Base-by-base conservation (phyloP, 495 filamentous ascomycete species). In the Aeminium ludgeri region DNA sequence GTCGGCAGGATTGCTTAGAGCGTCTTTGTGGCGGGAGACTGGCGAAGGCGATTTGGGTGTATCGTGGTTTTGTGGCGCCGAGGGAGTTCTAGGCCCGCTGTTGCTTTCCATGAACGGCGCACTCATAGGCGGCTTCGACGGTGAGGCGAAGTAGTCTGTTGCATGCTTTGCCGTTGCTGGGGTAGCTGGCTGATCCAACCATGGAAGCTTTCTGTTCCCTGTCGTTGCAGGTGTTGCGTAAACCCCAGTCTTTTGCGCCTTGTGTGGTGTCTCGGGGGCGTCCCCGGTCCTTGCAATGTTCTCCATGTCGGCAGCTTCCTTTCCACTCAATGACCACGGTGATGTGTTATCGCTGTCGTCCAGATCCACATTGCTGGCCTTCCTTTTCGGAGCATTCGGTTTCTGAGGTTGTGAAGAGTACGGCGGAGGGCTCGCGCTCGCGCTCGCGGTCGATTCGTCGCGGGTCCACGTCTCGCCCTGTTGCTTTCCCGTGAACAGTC, bases 161-260 rank as follows among this genome's bases (percentile, higher is more conserved):
- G 20, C 20, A 5, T 13, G 10, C 30, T 32, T 36, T 15, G 35
- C 16, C 10, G 44, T 30, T 25, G 35, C 39, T 6, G 40, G 39
- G 4, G 53, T 59, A 11, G 43, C 42, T 23, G 50, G 35, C 15
- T 49, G 25, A 34, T 52, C 52, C 36, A 52, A 33, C 43, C 38
- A 56, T 8, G 52, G 45, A 4, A 46, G 38, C 28, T 64, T 74
- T 27, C 74, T 62, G 54, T 74, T 74, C 0, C 60, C 58, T 3
- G 43, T 53, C 11, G 47, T 53, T 18, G 38, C 36, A 1, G 74
- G 74, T 0, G 69, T 70, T 5, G 65, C 60, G 27, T 59, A 59
- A 0, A 46, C 43, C 20, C 63, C 57, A 0, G 64, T 68, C 34
- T 65, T 61, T 20, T 58, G 50, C 10, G 56, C 53, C 52, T 76